phyloP scores from a whole-genome alignment of 208 protist genomes.

The Acanthamoeba quina region DNA sequence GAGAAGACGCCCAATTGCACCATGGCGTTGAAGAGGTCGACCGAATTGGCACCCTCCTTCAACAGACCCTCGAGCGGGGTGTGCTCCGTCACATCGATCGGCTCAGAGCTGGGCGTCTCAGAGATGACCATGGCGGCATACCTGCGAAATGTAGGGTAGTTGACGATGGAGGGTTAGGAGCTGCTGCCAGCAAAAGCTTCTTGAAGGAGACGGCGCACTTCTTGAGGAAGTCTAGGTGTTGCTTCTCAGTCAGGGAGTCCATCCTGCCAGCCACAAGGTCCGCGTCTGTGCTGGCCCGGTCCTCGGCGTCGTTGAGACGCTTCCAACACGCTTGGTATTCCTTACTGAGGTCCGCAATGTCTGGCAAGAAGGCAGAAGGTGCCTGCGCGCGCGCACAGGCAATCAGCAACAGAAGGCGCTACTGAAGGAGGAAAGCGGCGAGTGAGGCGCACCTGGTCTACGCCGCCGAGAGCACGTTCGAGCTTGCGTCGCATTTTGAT shows the following conservation, averaged over 20 bases:
- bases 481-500: not conserved
- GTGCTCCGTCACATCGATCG: slow-evolving; percentile 6
- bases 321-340: not conserved
- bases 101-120: slow-evolving; percentile 1
- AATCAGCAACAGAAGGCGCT: not conserved
- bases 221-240: not conserved
- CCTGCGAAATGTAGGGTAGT: not conserved
- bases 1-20: slow-evolving; percentile 1
- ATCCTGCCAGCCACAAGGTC: not conserved
- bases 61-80: slow-evolving; percentile 40
- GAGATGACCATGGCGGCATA: slow-evolving; percentile 2
- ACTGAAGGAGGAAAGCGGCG: not conserved
- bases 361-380: not conserved
- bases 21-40: slow-evolving; percentile 20
- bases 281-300: not conserved
- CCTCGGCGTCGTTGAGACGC: not conserved
- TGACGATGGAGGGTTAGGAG: not conserved
- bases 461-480: not conserved
- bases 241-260: not conserved
- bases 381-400: not conserved
- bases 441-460: not conserved
- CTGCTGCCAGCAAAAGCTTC: not conserved
- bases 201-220: not conserved
- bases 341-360: slow-evolving; percentile 1
- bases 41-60: slow-evolving; percentile 1